Evolutionary conservation across 164 flowering plant species (phyloP).

Genomic region (Tetracentron sinense): DNA sequence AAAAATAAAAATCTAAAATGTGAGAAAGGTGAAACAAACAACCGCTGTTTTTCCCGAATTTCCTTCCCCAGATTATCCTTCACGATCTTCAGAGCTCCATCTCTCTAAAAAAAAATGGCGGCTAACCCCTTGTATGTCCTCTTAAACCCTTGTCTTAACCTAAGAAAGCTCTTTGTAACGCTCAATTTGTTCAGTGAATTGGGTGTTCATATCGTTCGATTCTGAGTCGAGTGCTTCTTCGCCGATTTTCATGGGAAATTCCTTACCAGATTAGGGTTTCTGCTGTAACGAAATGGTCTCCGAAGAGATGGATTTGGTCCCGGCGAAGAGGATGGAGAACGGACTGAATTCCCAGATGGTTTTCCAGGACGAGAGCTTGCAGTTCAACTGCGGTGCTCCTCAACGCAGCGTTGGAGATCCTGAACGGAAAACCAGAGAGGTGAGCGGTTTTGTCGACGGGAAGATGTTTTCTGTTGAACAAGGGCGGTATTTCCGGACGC

Average conservation of each 20-base stretch:
- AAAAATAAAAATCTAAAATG: too few relatives aligned
- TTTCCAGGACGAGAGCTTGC: constrained; percentile 44
- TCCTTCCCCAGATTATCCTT: too few relatives aligned
- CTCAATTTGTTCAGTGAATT: not conserved
- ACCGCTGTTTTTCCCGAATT: too few relatives aligned
- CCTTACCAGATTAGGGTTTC: constrained; percentile 11
- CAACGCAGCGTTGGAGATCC: constrained; percentile 30
- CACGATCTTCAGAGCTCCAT: too few relatives aligned
- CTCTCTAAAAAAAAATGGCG: too few relatives aligned
- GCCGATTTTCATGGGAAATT: constrained; percentile 2
- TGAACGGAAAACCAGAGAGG: constrained; percentile 44
- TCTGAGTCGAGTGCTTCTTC: not conserved
- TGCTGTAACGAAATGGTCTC: constrained; percentile 26
- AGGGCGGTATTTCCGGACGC: constrained; percentile 30
- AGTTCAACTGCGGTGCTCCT: constrained; percentile 25
- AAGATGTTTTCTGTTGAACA: constrained; percentile 36
- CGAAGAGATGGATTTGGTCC: constrained; percentile 38
- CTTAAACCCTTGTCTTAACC: not conserved
- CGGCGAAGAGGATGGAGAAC: constrained; percentile 32
- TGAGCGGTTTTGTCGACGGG: constrained; percentile 41
- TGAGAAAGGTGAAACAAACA: too few relatives aligned
- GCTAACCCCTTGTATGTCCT: too few relatives aligned
- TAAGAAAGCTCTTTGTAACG: not conserved
- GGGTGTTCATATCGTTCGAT: not conserved
- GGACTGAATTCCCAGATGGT: constrained; percentile 48